Conservation (phyloP, 2,329 filamentous ascomycete species). For the Ciborinia camelliae region DNA sequence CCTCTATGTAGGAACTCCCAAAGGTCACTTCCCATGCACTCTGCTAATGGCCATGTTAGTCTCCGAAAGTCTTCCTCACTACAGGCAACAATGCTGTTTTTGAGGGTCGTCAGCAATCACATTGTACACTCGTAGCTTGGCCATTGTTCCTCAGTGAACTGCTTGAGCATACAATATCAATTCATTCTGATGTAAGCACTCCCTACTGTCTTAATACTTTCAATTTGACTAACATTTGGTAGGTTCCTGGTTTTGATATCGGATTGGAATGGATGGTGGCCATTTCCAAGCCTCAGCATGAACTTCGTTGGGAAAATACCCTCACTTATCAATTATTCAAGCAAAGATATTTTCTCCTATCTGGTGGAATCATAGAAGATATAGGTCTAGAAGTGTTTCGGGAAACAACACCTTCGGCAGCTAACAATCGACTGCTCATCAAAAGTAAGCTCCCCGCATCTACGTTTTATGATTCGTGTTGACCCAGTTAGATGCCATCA, state of each 20-base stretch:
- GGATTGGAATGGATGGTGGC: slow-evolving; percentile 52
- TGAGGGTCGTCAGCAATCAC: slow-evolving; percentile 45
- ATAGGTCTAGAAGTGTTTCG: background rate
- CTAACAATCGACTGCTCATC: slow-evolving; percentile 11
- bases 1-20: slow-evolving; percentile 22
- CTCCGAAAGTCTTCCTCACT: slow-evolving; percentile 20
- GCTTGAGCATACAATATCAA: slow-evolving; percentile 44
- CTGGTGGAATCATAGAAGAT: background rate
- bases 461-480: background rate
- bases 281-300: slow-evolving; percentile 49
- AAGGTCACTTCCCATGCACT: slow-evolving; percentile 43
- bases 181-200: slow-evolving; percentile 40
- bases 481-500: slow-evolving; percentile 1
- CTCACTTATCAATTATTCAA: slow-evolving; percentile 17
- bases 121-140: slow-evolving; percentile 45
- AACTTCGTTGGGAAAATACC: slow-evolving; percentile 42
- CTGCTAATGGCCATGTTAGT: slow-evolving; percentile 42
- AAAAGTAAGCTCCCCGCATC: background rate
- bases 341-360: slow-evolving; percentile 11
- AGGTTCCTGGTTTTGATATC: slow-evolving; percentile 40
- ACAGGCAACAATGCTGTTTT: slow-evolving; percentile 32
- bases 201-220: background rate
- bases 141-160: slow-evolving; percentile 52
- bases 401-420: background rate
- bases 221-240: slow-evolving; percentile 12